Percentiles rank a stretch among this genome's conserved stretches.
These are phyloP conservation scores for Suhomyces taliae DNA, from an alignment of 1,139 yeast species.

Conservation along the genomic window DNA sequence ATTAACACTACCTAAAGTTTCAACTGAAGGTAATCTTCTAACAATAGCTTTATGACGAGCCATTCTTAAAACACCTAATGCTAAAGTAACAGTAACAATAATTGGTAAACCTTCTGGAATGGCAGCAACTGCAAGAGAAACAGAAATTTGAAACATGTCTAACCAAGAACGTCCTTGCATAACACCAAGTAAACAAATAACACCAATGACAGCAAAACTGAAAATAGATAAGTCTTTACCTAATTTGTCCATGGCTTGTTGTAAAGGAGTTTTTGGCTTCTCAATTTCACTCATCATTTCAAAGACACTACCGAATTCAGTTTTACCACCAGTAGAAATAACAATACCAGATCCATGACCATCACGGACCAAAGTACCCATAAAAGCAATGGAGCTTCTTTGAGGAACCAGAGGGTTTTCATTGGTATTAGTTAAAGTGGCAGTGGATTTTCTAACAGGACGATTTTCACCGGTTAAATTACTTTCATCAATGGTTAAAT, in stretches of 20 bases:
- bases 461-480: slow-evolving; percentile 92
- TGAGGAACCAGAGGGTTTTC: slow-evolving; percentile 55
- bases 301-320: slow-evolving; percentile 86
- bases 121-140: slow-evolving; percentile 95
- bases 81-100: slow-evolving; percentile 93
- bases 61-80: slow-evolving; percentile 93
- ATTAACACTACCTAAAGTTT: slow-evolving; percentile 91
- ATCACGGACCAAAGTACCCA: slow-evolving; percentile 95
- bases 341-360: slow-evolving; percentile 94
- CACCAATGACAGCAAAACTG: slow-evolving; percentile 81
- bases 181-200: slow-evolving; percentile 83
- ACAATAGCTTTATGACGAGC: slow-evolving; percentile 92
- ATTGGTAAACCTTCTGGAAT: slow-evolving; percentile 98
- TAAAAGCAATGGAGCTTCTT: slow-evolving; percentile 76
- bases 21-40: slow-evolving; percentile 89
- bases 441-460: slow-evolving; percentile 67
- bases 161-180: slow-evolving; percentile 91
- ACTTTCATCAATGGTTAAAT: slow-evolving; percentile 83
- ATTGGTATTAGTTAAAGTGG: slow-evolving; percentile 26
- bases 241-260: slow-evolving; percentile 88
- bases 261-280: slow-evolving; percentile 95
- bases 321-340: slow-evolving; percentile 82
- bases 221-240: slow-evolving; percentile 85
- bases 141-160: slow-evolving; percentile 96
- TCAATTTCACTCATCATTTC: slow-evolving; percentile 93